These are phyloP conservation scores for Mycosphaerella sp. DNA, from an alignment of 2,329 filamentous ascomycete genomes.

Conservation along the genomic window DNA sequence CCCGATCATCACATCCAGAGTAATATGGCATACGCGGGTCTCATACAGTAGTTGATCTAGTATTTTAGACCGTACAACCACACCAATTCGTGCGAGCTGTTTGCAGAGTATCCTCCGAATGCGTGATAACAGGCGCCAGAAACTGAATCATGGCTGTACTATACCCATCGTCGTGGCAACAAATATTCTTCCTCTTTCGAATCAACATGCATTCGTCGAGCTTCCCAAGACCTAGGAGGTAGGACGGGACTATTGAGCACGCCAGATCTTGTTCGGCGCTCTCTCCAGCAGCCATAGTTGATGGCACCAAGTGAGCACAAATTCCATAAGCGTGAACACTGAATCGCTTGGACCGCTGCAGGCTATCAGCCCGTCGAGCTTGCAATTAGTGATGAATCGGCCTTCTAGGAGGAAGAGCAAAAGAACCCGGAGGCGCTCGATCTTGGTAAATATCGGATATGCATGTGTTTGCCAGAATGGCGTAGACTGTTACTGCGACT, in stretches of 20 bases:
- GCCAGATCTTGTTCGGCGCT: neutral
- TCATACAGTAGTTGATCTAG: neutral
- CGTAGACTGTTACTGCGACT: neutral
- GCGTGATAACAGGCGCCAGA: constrained; percentile 1
- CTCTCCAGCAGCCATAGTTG: neutral
- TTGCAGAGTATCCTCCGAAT: constrained; percentile 1
- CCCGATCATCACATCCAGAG: no score
- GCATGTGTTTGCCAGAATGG: neutral
- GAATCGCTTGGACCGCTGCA: neutral
- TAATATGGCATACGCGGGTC: neutral
- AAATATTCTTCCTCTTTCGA: neutral
- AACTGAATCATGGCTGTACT: neutral
- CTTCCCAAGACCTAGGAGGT: neutral
- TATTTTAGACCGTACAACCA: neutral
- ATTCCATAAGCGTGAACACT: neutral
- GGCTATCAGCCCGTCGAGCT: neutral
- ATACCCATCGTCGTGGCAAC: constrained; percentile 1
- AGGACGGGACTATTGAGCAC: neutral
- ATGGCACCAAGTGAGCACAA: neutral
- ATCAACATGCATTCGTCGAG: neutral
- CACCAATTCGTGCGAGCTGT: neutral
- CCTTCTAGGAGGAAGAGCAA: neutral
- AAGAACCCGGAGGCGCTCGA: neutral
- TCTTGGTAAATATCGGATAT: neutral
- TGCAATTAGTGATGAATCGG: neutral